A percentile compares a stretch with the other conserved stretches of the same genome.
Conservation (phyloP, 345 rosid species). For the Syzygium jambos region DNA sequence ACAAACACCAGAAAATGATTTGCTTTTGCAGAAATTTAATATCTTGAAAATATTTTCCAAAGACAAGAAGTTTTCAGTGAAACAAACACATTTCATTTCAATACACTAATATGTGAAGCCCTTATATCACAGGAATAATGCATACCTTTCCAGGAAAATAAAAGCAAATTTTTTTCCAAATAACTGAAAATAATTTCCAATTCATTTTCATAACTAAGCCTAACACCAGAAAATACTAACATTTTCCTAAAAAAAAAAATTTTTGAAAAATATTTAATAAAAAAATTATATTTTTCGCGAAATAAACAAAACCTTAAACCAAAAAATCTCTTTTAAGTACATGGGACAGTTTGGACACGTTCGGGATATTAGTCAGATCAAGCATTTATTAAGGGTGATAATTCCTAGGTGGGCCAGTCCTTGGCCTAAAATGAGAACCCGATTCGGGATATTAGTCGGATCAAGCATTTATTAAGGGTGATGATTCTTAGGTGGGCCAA, state of each 20-base stretch:
- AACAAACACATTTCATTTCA: background rate
- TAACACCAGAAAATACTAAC: no score
- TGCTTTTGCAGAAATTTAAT: background rate
- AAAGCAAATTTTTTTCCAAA: no score
- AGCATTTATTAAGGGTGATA: no score
- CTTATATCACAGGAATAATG: background rate
- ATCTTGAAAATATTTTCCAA: background rate
- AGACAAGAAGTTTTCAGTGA: background rate
- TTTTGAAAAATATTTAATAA: background rate
- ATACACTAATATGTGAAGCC: background rate
- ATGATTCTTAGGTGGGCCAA: no score
- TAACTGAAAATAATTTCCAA: no score
- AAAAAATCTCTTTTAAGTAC: background rate
- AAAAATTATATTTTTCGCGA: fast-evolving
- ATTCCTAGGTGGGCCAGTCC: no score
- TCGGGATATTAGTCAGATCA: background rate
- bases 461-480: background rate
- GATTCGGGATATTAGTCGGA: background rate
- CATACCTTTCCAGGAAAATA: background rate
- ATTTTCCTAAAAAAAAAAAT: no score
- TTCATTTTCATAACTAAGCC: no score
- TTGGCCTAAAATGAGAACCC: no score
- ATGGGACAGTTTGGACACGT: background rate
- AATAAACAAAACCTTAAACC: background rate
- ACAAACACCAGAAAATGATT: background rate